Base-by-base conservation (phyloP, 1,284 basidiomycete genomes). In the Cystobasidium sp. region DNA sequence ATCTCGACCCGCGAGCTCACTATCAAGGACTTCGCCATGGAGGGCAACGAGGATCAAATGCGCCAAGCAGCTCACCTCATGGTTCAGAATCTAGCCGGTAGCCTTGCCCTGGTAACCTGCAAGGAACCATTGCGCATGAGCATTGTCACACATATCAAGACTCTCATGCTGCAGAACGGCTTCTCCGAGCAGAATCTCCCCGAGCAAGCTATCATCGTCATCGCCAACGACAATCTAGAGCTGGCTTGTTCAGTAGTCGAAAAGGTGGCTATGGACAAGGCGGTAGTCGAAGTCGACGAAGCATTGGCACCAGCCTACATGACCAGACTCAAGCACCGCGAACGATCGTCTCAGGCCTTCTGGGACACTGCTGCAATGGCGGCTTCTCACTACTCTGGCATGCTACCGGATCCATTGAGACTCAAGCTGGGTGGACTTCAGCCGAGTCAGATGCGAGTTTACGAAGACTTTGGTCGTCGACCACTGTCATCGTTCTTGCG, bases 201-300 rank as follows among this genome's bases (percentile, higher is more conserved):
- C 47, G 86, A 86, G 78, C 85, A 84, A 56, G 85, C 85, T 58
- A 87, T 98, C 74, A 84, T 89, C 37, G 85, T 95, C 44, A 87
- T 99, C 61, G 93, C 96, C 49, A 88, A 90, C 78, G 95, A 98
- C 80, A 99, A 99, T 80, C 86, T 98, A 75, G 95, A 99, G 74
- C 86, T 94, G 67, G 96, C 96, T 18, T 98, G 96, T 82, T 88
- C 89, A 70, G 92, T 95, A 7, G 94, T 99, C 77, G 95, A 98
- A 84, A 96, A 93, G 82, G 95, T 95, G 8, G 97, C 97, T 0
- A 97, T 97, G 92, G 95, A 99, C 80, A 90, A 94, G 78, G 95
- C 95, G 0, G 88, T 94, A 65, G 87, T 89, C n/a, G 97, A 99
- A 80, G 92, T 98, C 20, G 97, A 99, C 81, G 94, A 96, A 78